Evolutionary conservation across 495 filamentous ascomycete species (phyloP), one percentile per base, ranked within the genome.

Genomic region (Xylaria castorea): DNA sequence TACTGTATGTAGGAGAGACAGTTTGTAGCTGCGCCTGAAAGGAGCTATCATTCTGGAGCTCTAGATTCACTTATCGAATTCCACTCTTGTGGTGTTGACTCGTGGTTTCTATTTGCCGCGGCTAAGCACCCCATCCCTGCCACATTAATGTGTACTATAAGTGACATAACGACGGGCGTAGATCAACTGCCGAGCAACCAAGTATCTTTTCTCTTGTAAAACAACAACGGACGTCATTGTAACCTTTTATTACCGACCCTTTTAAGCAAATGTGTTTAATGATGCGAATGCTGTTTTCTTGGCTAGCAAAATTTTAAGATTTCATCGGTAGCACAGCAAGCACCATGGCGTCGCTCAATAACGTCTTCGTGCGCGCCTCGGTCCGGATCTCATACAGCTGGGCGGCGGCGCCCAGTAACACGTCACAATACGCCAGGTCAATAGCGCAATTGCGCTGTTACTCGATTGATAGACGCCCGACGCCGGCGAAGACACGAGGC

Each of bases 401-500:
- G 73, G 70, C 66, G 20, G 68, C 51, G n/a, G 18, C 67, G 40
- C 75, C 77, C 32, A 64, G 63, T 20, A 22, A 64, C 42, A 22
- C 53, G 50, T 73, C 71, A 64, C 76, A 53, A 18, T 68, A 72
- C 25, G 53, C 68, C 3, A 53, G 46, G 68, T 12, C 61, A 14
- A 20, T 68, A 32, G 58, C 63, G 60, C 30, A 50, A 12, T 60
- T 66, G 3, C 71, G 73, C 18, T 72, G 12, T 34, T 80, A 80
- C 27, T 76, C 78, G 25, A 69, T 75, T 30, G 78, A 78, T 8
- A 70, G 55, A 53, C 53, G 53, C 14, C 69, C 73, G n/a, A 69
- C 80, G 1, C 81, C 84, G 0, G 73, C 72, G 44, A 79, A 77
- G 51, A 51, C 78, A 3, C 75, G 85, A 7, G 81, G 81, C 7